Evolutionary conservation across 1,284 basidiomycete genomes (phyloP).

Genomic region (Sanghuangporus baumii): DNA sequence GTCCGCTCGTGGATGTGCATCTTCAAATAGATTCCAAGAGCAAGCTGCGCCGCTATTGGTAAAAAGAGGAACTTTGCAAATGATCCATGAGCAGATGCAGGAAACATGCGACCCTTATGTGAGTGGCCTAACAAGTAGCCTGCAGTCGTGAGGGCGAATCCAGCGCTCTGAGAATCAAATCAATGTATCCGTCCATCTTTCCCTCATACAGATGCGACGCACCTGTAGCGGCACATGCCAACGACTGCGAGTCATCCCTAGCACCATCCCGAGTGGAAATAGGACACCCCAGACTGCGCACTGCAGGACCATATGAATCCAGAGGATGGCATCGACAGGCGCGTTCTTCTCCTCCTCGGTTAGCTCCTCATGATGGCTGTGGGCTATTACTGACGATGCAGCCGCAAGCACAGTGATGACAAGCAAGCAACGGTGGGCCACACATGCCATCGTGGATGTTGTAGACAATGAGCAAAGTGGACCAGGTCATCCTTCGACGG

Average conservation of each 20-base stretch:
- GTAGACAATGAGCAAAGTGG: not conserved
- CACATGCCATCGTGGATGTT: not conserved
- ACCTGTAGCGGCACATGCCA: slow-evolving; percentile 88
- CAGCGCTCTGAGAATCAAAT: slow-evolving; percentile 44
- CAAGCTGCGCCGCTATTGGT: slow-evolving; percentile 63
- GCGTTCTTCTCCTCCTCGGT: slow-evolving; percentile 58
- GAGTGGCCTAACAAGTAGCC: slow-evolving; percentile 77
- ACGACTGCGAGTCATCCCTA: slow-evolving; percentile 71
- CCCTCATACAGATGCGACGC: slow-evolving; percentile 17
- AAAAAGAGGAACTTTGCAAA: slow-evolving; percentile 67
- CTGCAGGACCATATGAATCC: slow-evolving; percentile 77
- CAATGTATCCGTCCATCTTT: not conserved
- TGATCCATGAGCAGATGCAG: slow-evolving; percentile 61
- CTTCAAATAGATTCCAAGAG: slow-evolving; percentile 86
- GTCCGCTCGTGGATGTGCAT: slow-evolving; percentile 83
- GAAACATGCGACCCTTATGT: slow-evolving; percentile 75
- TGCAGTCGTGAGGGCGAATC: slow-evolving; percentile 61
- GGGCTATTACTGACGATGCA: slow-evolving; percentile 31
- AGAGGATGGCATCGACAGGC: slow-evolving; percentile 74
- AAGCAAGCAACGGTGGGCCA: not conserved
- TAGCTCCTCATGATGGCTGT: slow-evolving; percentile 55
- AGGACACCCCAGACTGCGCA: slow-evolving; percentile 74
- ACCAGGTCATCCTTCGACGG: not conserved
- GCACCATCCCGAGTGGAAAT: slow-evolving; percentile 85
- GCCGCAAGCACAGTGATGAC: not conserved